Percentiles rank a stretch among this genome's conserved stretches.
phyloP scores from a whole-genome alignment of 129 eudicot genomes.

The Solidago caesia region DNA sequence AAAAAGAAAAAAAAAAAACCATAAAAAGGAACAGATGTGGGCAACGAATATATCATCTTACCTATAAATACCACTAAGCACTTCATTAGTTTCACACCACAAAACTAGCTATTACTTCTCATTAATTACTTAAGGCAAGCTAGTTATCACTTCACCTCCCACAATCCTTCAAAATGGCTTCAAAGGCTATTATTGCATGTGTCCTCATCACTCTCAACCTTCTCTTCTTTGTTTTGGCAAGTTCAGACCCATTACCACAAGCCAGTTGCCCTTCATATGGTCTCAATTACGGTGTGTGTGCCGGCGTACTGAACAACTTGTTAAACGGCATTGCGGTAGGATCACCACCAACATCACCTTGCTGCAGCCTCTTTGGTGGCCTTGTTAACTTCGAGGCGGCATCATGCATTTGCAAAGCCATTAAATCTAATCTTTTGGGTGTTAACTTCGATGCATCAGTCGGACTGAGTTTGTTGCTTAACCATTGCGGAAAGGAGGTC shows the following conservation, averaged over 20 bases:
- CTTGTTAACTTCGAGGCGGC: constrained; percentile 35
- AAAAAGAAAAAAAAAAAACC: too few relatives aligned
- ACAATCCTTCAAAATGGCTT: constrained; percentile 38
- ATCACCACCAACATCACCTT: constrained; percentile 36
- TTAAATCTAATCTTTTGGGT: constrained; percentile 16
- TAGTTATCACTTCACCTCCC: background rate
- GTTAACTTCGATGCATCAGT: background rate
- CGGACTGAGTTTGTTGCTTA: background rate
- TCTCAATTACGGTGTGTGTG: constrained; percentile 50
- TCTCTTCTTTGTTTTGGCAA: constrained; percentile 50
- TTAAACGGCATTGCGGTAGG: constrained; percentile 21
- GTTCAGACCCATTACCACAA: constrained; percentile 27
- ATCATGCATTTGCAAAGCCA: constrained; percentile 22
- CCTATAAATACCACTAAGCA: constrained; percentile 32
- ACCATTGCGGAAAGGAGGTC: background rate
- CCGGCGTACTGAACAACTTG: constrained; percentile 34
- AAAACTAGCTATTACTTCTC: constrained; percentile 18
- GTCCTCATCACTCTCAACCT: constrained; percentile 52
- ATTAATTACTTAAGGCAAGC: background rate
- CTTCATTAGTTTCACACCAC: constrained; percentile 31
- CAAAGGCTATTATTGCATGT: constrained; percentile 35
- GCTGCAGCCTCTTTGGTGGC: constrained; percentile 45
- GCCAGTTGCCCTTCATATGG: constrained; percentile 44
- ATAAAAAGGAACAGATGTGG: too few relatives aligned
- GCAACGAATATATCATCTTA: background rate